These are phyloP conservation scores for Clarireedia paspali DNA, from an alignment of 2,329 filamentous ascomycete genomes.

Conservation along the genomic window DNA sequence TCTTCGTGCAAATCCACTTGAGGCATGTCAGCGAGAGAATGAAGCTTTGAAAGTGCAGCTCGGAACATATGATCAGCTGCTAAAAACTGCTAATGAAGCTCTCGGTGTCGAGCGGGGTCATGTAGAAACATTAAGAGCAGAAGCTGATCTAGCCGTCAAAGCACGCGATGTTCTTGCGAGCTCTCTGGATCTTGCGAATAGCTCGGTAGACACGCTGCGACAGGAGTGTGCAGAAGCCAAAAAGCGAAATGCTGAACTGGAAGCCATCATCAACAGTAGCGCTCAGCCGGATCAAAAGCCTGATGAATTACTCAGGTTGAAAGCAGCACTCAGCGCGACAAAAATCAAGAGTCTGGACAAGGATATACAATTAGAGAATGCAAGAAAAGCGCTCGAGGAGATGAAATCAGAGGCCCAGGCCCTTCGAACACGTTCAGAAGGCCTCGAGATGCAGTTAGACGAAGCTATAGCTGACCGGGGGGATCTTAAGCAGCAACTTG, in stretches of 20 bases:
- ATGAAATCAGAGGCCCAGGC: not conserved
- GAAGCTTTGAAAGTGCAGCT: not conserved
- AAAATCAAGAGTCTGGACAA: not conserved
- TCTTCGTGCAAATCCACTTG: not conserved
- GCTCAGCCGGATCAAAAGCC: not conserved
- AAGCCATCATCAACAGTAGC: not conserved
- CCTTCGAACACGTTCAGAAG: too few relatives aligned
- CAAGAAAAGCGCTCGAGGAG: not conserved
- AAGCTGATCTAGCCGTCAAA: not conserved
- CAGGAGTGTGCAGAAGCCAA: not conserved
- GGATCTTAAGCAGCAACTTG: not conserved
- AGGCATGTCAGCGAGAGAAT: conserved; percentile 6
- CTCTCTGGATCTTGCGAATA: not conserved
- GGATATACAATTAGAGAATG: not conserved
- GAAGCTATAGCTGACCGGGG: not conserved
- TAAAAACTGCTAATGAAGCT: not conserved
- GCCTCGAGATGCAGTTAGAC: not conserved
- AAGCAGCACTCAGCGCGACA: too few relatives aligned
- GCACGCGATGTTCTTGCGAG: not conserved
- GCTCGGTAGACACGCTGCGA: not conserved
- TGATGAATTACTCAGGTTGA: not conserved
- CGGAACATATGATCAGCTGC: not conserved
- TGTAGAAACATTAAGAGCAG: not conserved
- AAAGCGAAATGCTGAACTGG: not conserved
- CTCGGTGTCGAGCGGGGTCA: not conserved